phyloP scores from a whole-genome alignment of 805 yeast species.

The Blastobotrys robertii region DNA sequence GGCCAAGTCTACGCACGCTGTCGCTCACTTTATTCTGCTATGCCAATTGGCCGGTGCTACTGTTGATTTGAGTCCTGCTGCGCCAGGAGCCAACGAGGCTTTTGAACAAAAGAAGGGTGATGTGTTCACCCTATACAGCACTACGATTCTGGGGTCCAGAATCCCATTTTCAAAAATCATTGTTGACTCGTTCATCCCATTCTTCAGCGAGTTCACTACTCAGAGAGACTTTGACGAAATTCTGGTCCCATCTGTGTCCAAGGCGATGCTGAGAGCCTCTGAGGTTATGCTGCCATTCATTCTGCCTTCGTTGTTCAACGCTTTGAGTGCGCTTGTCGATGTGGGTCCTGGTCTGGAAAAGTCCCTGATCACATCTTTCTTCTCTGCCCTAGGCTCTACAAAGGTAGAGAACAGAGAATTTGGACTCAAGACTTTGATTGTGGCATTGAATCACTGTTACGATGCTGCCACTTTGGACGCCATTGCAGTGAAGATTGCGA shows the following conservation, averaged over 20 bases:
- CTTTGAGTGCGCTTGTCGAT: constrained; percentile 31
- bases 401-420: constrained; percentile 54
- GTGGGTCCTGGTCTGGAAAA: constrained; percentile 32
- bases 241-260: constrained; percentile 57
- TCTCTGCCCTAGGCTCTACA: constrained; percentile 55
- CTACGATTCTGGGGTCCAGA: constrained; percentile 25
- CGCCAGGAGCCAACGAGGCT: constrained; percentile 14
- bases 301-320: constrained; percentile 40
- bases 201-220: constrained; percentile 36
- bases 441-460: constrained; percentile 21
- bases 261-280: constrained; percentile 67
- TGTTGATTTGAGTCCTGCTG: constrained; percentile 15
- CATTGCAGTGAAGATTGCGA: constrained; percentile 45
- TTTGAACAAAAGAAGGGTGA: constrained; percentile 11
- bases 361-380: constrained; percentile 42
- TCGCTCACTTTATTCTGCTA: constrained; percentile 17
- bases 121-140: constrained; percentile 19
- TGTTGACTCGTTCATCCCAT: constrained; percentile 31
- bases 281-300: constrained; percentile 53
- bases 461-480: constrained; percentile 24
- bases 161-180: constrained; percentile 14
- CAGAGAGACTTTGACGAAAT: constrained; percentile 30
- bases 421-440: constrained; percentile 32
- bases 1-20: constrained; percentile 4
- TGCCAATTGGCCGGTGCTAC: constrained; percentile 30